A percentile compares a stretch with the other conserved stretches of the same genome.
Evolutionary conservation across 1,139 yeast genomes (phyloP).

Genomic region (Blastobotrys apis): DNA sequence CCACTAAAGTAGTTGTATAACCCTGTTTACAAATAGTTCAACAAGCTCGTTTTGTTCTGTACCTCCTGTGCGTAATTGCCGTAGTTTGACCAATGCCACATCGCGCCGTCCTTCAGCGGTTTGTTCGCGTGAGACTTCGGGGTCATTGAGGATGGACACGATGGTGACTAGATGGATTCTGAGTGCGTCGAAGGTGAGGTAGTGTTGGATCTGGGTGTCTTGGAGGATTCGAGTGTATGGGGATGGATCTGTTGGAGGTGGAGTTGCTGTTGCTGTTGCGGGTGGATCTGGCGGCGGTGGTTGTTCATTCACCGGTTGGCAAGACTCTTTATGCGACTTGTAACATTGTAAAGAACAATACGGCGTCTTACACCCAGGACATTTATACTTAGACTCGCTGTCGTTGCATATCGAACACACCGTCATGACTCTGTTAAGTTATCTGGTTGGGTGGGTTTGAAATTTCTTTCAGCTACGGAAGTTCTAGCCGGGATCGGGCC

Average conservation of each 20-base stretch:
- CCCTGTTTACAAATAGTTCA: conserved; percentile 49
- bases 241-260: conserved; percentile 1
- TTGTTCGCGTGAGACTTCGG: conserved; percentile 42
- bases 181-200: conserved; percentile 48
- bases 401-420: conserved; percentile 45
- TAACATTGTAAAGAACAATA: conserved; percentile 29
- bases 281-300: background rate
- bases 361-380: conserved; percentile 50
- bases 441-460: too few species aligned
- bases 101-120: conserved; percentile 49
- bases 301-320: conserved; percentile 1
- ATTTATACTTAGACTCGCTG: conserved; percentile 49
- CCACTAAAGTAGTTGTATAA: conserved; percentile 19
- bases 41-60: conserved; percentile 58
- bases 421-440: too few species aligned
- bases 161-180: conserved; percentile 51
- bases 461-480: too few species aligned
- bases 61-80: conserved; percentile 60
- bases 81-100: conserved; percentile 56
- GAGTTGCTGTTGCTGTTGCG: background rate
- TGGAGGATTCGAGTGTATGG: conserved; percentile 26
- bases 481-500: too few species aligned
- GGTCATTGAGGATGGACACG: conserved; percentile 44
- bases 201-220: conserved; percentile 42
- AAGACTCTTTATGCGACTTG: conserved; percentile 12